These are phyloP conservation scores for Stephania cephalantha DNA, from an alignment of 164 flowering plant species.

Conservation along the genomic window DNA sequence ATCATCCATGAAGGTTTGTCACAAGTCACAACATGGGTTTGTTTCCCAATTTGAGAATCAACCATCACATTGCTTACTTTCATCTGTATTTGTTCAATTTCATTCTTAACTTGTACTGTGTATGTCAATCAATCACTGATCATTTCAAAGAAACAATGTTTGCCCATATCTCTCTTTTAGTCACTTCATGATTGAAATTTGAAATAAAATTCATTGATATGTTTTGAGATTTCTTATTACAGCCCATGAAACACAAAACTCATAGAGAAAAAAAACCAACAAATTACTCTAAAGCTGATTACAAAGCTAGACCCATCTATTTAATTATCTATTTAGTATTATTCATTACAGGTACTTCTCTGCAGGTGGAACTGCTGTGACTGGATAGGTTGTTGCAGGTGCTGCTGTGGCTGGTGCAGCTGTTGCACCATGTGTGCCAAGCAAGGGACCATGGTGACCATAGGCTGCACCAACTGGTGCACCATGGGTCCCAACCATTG, in stretches of 20 bases:
- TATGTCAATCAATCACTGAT: not conserved
- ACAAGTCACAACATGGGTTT: not conserved
- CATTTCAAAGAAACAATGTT: not conserved
- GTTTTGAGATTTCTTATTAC: not conserved
- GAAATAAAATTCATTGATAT: not conserved
- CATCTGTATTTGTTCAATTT: not conserved
- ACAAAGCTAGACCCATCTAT: not conserved
- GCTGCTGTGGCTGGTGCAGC: conserved; percentile 4
- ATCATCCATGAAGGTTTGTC: not conserved
- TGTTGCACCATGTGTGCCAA: not conserved
- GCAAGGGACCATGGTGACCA: conserved; percentile 6
- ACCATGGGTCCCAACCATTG: conserved; percentile 13
- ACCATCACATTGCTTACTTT: not conserved
- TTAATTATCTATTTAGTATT: too few species aligned
- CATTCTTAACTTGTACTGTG: not conserved
- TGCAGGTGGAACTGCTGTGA: conserved; percentile 20
- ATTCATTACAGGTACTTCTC: not conserved
- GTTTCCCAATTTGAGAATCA: not conserved
- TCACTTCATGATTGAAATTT: not conserved
- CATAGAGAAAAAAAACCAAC: not conserved
- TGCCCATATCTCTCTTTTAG: not conserved
- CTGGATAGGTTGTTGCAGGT: conserved; percentile 26
- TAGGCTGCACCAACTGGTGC: conserved; percentile 5
- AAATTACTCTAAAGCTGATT: not conserved
- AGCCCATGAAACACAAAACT: not conserved